Evolutionary conservation across 2,329 filamentous ascomycete species (phyloP).

Genomic region (Xylariales sp.): DNA sequence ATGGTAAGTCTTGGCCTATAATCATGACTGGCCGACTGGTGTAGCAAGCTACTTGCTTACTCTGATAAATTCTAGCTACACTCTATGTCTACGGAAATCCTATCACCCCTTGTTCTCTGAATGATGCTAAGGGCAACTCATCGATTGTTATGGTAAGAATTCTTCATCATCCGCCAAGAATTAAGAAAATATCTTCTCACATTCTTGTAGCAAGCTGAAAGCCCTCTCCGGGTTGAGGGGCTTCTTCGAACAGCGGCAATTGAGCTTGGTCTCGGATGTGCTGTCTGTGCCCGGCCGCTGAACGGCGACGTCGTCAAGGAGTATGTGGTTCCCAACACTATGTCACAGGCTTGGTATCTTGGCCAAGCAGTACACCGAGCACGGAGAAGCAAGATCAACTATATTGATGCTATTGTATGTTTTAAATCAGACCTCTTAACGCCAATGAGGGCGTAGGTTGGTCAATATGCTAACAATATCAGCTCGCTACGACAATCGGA

Average conservation of each 20-base stretch:
- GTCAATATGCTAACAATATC: background rate
- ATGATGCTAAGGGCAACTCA: slow-evolving; percentile 1
- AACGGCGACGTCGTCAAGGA: background rate
- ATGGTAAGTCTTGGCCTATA: background rate
- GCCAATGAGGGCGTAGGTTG: background rate
- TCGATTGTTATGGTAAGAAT: slow-evolving; percentile 3
- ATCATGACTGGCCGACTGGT: background rate
- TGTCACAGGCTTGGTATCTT: slow-evolving; percentile 1
- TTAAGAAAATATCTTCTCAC: background rate
- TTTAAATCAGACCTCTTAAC: no score
- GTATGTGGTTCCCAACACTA: slow-evolving; percentile 1
- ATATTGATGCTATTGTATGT: slow-evolving; percentile 4
- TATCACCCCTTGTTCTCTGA: slow-evolving; percentile 1
- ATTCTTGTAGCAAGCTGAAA: background rate
- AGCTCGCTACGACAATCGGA: background rate
- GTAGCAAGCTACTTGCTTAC: background rate
- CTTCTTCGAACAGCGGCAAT: slow-evolving; percentile 1
- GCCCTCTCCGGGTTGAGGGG: background rate
- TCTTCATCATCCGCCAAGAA: background rate
- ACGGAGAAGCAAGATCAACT: background rate
- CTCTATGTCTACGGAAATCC: slow-evolving; percentile 2
- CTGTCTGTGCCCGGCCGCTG: slow-evolving; percentile 3
- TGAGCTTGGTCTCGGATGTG: slow-evolving; percentile 5
- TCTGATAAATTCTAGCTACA: background rate
- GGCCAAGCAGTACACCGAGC: slow-evolving; percentile 1